Base-by-base conservation (phyloP, 108 stramenopile genomes). In the Cylindrotheca closterium region DNA sequence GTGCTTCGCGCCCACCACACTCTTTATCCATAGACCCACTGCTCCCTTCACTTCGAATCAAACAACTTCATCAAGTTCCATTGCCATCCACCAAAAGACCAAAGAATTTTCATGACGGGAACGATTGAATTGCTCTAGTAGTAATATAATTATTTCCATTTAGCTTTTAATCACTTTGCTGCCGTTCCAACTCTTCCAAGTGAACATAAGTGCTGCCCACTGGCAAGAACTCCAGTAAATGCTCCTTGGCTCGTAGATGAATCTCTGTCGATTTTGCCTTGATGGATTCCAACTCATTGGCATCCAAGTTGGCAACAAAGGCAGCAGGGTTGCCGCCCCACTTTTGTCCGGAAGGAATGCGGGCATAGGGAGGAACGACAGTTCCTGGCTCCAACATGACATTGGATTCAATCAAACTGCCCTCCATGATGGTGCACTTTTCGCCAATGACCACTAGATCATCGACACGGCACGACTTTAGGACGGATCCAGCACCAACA, bases 281-380 rank as follows among this genome's bases (percentile, higher is more conserved):
- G 64, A 91, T 86, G 25, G 71, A 59, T 4, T 77, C 82, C 67
- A 82, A 75, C 59, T 89, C 96, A 24, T 81, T 79, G 48, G 86
- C 81, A 31, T 86, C 78, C 63, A 94, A 72, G 47, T 82, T 63
- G 4, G 79, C 77, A 47, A 97, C 56, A 75, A 79, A 95, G 51
- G 60, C 73, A 32, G 95, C 91, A 31, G 96, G 96, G 63, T 97
- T 96, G 34, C 96, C 96, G 5, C 79, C 93, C 96, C 96, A 97
- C 55, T 81, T 80, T 73, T 93, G 86, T 59, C 92, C 93, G 24
- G 81, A 71, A 21, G 93, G 93, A 74, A 97, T 90, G 56, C 82
- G 81, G 5, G 88, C 70, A 66, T 93, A 92, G 18, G 90, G 76
- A 10, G 88, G 84, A 47, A 97, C 89, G 25, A 97, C 93, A 26